Base-by-base conservation (phyloP, 805 yeast genomes). In the Vanderwaltozyma polyspora region DNA sequence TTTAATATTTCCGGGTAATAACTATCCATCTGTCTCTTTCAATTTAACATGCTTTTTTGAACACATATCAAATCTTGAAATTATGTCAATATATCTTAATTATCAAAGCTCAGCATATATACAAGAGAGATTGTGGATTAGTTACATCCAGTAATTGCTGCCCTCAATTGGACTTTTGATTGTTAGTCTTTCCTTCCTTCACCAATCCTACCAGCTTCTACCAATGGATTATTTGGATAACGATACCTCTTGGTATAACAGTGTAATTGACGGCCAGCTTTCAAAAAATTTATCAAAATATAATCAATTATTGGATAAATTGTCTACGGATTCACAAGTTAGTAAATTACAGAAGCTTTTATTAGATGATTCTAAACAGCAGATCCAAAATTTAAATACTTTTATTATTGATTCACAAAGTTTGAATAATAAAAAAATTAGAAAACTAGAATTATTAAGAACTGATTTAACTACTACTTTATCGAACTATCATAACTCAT, bases 391-490 rank as follows among this genome's bases (percentile, higher is more conserved):
- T 16, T 40, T 55, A 32, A 44, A 48, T 13, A 19, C 31, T 3
- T 50, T 43, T 30, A 43, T 54, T 13, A 41, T 42, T 16, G 40
- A 38, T n/a, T 37, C 51, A 10, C 55, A 51, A 30, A 26, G 40
- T 18, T 35, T 25, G 25, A 46, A 43, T 21, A 56, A 55, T 37
- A 48, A 42, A 34, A 35, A 41, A 12, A 38, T 51, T n/a, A 57
- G 71, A 40, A 62, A 65, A 19, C 52, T 77, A 29, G 89, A 81
- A 45, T 58, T 79, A 34, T 59, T 67, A 14, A 58, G 84, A 38
- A 74, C 82, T 4, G 76, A 74, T 45, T 59, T 81, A n/a, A 69
- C 85, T 0, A 63, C 75, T 1, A 68, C 83, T 2, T 60, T 79
- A 36, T 57, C 68, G 17, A 64, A 65, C 28, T 78, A 87, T 10